phyloP scores from a whole-genome alignment of 1,284 basidiomycete species.

The Dichomitus squalens region DNA sequence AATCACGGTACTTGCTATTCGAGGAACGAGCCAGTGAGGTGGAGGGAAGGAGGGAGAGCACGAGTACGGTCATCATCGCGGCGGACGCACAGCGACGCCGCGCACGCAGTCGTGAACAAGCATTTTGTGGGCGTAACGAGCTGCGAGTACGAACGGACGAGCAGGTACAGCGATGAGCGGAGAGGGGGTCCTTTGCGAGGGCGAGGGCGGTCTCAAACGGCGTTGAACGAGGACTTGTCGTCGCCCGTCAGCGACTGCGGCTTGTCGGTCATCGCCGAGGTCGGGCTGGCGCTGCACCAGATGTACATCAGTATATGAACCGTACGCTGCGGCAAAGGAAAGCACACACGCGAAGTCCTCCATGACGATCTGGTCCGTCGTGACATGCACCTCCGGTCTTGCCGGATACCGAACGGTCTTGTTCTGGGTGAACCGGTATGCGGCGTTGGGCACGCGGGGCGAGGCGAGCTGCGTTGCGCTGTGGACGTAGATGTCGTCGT shows the following conservation, averaged over 20 bases:
- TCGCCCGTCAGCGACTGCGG: constrained; percentile 17
- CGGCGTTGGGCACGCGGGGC: constrained; percentile 16
- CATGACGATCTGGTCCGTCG: constrained; percentile 60
- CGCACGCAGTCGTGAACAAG: constrained; percentile 1
- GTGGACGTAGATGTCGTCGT: constrained; percentile 51
- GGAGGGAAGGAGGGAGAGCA: not conserved
- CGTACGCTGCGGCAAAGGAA: not conserved
- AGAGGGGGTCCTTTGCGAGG: not conserved
- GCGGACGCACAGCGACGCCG: not conserved
- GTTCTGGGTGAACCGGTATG: constrained; percentile 13
- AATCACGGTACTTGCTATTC: not conserved
- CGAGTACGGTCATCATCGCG: not conserved
- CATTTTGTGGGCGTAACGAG: constrained; percentile 4
- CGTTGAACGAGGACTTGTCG: constrained; percentile 7
- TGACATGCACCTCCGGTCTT: constrained; percentile 59
- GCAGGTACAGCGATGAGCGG: not conserved
- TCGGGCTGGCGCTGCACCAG: constrained; percentile 11
- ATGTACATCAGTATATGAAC: not conserved
- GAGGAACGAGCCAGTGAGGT: not conserved
- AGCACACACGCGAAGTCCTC: constrained; percentile 36
- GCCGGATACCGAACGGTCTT: constrained; percentile 26
- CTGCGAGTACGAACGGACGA: not conserved
- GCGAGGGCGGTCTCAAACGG: constrained; percentile 10
- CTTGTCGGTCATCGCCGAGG: constrained; percentile 11
- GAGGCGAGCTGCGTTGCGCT: constrained; percentile 43